Base-by-base conservation (phyloP, 768 basidiomycete genomes). In the Lenzites betulinus region DNA sequence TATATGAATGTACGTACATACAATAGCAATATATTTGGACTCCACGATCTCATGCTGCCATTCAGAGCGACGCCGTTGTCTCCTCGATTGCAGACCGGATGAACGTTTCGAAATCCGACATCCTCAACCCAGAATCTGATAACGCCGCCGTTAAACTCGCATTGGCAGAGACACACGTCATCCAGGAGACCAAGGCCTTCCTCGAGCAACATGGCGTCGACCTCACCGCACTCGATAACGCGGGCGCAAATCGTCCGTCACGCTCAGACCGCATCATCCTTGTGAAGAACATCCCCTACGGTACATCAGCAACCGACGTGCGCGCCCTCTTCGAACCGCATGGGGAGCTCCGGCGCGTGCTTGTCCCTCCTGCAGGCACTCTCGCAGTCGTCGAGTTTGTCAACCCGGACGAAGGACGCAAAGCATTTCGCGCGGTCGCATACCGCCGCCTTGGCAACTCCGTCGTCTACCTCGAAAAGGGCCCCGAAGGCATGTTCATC, bases 251-350 rank as follows among this genome's bases (percentile, higher is more conserved):
- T 13, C 69, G 75, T 13, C 76, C 65, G 13, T 49, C 76, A 3
- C 80, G 84, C 15, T 95, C 93, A 0, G 85, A 90, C 66, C 95
- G 92, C 0, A 85, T 81, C 35, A 87, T 98, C 62, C 82, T 99
- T 18, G 90, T 98, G 63, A 98, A 98, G 78, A 98, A 98, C 75
- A 93, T 99, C 46, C 96, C 97, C 0, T 96, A 90, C 68, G 93
- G 92, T 7, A 96, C 95, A 2, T 83, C 88, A 0, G 73, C 78
- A 0, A 81, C 85, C 18, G 84, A 92, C 63, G 84, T 98, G n/a
- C 83, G 83, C 23, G 87, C 87, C 60, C 72, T 98, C 49, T 95
- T 98, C 67, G 82, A 84, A 53, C 78, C 82, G 0, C 88, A 94
- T 66, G 95, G 95, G 3, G 75, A 79, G 55, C 74, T 96, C 25